Evolutionary conservation across 495 filamentous ascomycete species (phyloP), one percentile per base, ranked within the genome.

Genomic region (Tuber aestivum): DNA sequence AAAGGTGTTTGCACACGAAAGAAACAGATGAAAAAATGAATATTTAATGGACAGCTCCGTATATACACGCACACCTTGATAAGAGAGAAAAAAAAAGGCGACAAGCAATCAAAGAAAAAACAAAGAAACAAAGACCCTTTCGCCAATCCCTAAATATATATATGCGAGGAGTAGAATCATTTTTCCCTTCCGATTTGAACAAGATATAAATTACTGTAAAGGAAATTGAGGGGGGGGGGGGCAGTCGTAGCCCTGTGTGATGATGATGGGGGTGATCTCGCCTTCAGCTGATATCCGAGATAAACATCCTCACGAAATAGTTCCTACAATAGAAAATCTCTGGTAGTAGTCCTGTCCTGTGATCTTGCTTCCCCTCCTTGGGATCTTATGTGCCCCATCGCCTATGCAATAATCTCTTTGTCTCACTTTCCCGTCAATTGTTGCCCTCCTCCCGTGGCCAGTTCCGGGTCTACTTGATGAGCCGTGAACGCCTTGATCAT

Each of bases 301-400:
- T 61, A 65, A n/a, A 50, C 23, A 65, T 18, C 27, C 32, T 65
- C 32, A 65, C n/a, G 14, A 35, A 35, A 27, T 65, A 65, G 56
- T 65, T 14, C 35, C 32, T 20, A 20, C 27, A 65, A 65, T 35
- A 65, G 78, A 80, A 74, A 80, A 80, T 42, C 78, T 78, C 41
- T 80, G 78, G 41, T 80, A 80, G 40, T 80, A 80, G 37, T 80
- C 78, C 71, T 80, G 78, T 14, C 78, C 78, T 14, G 78, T 80
- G 61, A 80, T 80, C 48, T 71, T 80, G 37, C 78, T 80, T 44
- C 74, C 77, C 16, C 77, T 65, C 56, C 56, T 65, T 35, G 10
- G 56, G 27, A 65, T 65, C 32, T 4, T 27, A 35, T 14, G 14
- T 35, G 56, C 6, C 56, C 56, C 56, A 35, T 12, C 12, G 27